Evolutionary conservation across 2,329 filamentous ascomycete species (phyloP).

Genomic region (Paraconiothyrium sp.): DNA sequence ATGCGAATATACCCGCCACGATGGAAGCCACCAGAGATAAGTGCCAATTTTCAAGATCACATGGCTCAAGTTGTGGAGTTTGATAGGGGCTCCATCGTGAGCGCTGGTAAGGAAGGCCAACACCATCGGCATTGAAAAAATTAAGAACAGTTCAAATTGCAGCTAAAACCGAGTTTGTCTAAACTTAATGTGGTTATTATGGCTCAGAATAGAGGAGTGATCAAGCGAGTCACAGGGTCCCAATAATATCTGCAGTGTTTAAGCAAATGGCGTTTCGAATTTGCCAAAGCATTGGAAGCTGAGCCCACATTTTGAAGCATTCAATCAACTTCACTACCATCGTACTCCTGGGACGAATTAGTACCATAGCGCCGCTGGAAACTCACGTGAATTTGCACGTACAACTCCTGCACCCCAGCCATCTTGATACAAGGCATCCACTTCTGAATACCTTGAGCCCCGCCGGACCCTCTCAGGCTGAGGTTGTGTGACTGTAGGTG

Average conservation of each 20-base stretch:
- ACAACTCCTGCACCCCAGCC: slow-evolving; percentile 3
- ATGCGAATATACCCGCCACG: too few species aligned
- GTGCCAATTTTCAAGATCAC: neutral
- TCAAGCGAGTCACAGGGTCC: neutral
- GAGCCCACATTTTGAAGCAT: neutral
- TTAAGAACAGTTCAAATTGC: too few species aligned
- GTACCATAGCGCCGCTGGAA: neutral
- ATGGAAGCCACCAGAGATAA: neutral
- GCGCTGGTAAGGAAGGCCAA: too few species aligned
- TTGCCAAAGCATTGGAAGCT: neutral
- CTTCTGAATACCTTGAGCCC: slow-evolving; percentile 14
- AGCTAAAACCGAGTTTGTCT: too few species aligned
- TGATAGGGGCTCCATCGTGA: neutral
- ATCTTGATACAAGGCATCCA: slow-evolving; percentile 13
- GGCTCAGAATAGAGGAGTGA: neutral
- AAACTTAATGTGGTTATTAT: too few species aligned
- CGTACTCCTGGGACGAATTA: neutral
- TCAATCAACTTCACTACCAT: neutral
- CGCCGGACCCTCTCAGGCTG: slow-evolving; percentile 6
- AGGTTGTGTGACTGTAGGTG: slow-evolving; percentile 5
- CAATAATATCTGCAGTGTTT: neutral
- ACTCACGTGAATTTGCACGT: neutral
- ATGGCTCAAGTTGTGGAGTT: neutral
- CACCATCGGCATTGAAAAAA: too few species aligned
- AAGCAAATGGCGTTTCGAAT: neutral